Evolutionary conservation across 225 moss, liverwort and hornwort species (phyloP).

Genomic region (Climacium dendroides): DNA sequence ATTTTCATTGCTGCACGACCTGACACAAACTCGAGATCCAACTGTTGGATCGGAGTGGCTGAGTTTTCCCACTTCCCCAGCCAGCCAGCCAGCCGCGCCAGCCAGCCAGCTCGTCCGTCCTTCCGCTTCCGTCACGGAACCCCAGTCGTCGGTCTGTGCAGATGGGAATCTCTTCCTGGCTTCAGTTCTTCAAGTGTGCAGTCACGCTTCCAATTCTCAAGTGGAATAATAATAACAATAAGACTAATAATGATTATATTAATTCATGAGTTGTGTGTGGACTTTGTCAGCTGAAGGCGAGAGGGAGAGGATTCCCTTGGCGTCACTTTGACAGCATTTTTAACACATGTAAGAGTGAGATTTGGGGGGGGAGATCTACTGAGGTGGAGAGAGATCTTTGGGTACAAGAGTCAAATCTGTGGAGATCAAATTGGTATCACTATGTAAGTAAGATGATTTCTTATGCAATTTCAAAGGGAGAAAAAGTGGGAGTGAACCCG

Average conservation of each 20-base stretch:
- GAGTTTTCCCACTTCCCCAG: background rate
- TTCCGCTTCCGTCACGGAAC: background rate
- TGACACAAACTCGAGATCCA: background rate
- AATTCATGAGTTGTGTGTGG: background rate
- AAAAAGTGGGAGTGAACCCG: background rate
- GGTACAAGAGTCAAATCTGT: background rate
- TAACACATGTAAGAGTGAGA: background rate
- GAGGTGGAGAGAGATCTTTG: background rate
- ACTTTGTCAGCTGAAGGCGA: background rate
- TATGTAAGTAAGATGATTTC: background rate
- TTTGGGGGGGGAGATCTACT: background rate
- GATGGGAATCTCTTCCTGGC: background rate
- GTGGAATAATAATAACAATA: background rate
- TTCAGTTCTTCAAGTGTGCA: background rate
- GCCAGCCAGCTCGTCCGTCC: background rate
- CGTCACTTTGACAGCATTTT: background rate
- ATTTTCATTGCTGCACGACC: background rate
- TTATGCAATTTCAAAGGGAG: background rate
- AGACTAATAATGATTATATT: too few species aligned
- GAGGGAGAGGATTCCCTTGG: background rate
- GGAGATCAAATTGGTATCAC: background rate
- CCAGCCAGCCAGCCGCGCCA: background rate
- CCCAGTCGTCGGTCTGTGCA: background rate
- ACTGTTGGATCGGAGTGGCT: background rate
- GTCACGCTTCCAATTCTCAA: background rate